These are phyloP conservation scores for Phytopythium litorale DNA, from an alignment of 352 stramenopile genomes.

Conservation along the genomic window DNA sequence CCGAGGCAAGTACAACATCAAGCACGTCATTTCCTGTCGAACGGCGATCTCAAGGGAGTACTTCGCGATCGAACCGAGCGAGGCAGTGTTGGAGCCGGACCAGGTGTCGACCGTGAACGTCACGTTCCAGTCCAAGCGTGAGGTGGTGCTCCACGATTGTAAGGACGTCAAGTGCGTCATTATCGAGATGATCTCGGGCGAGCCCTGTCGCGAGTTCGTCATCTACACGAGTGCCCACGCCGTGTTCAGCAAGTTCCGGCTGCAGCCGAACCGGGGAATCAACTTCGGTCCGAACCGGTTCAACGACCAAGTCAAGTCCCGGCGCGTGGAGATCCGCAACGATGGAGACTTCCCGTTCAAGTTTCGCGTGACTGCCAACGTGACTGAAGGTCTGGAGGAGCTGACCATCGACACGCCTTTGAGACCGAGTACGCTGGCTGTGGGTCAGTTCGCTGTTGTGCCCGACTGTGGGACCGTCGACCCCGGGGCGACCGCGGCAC, in stretches of 20 bases:
- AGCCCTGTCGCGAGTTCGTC: slow-evolving; percentile 87
- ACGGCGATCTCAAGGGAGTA: slow-evolving; percentile 45
- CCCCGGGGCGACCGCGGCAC: slow-evolving; percentile 61
- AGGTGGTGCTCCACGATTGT: slow-evolving; percentile 89
- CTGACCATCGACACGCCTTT: slow-evolving; percentile 43
- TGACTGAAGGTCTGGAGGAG: slow-evolving; percentile 2
- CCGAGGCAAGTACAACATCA: slow-evolving; percentile 92
- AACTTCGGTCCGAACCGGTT: slow-evolving; percentile 93
- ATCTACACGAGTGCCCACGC: slow-evolving; percentile 70
- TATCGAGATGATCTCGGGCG: slow-evolving; percentile 89
- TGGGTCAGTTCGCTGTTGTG: slow-evolving; percentile 80
- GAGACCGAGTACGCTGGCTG: slow-evolving; percentile 25
- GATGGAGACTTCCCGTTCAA: slow-evolving; percentile 93
- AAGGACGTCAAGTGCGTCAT: slow-evolving; percentile 92
- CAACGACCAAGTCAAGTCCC: slow-evolving; percentile 70
- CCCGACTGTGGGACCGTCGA: slow-evolving; percentile 80
- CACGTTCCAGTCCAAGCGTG: slow-evolving; percentile 68
- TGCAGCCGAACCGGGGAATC: slow-evolving; percentile 88
- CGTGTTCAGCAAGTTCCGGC: slow-evolving; percentile 83
- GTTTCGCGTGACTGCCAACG: slow-evolving; percentile 51
- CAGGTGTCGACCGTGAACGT: slow-evolving; percentile 67
- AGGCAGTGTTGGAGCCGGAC: slow-evolving; percentile 75
- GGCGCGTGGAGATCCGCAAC: slow-evolving; percentile 90
- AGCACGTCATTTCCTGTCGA: slow-evolving; percentile 72
- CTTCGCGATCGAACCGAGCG: slow-evolving; percentile 79